Conservation (phyloP, 2,329 filamentous ascomycete species). For the Ambrosiella xylebori region DNA sequence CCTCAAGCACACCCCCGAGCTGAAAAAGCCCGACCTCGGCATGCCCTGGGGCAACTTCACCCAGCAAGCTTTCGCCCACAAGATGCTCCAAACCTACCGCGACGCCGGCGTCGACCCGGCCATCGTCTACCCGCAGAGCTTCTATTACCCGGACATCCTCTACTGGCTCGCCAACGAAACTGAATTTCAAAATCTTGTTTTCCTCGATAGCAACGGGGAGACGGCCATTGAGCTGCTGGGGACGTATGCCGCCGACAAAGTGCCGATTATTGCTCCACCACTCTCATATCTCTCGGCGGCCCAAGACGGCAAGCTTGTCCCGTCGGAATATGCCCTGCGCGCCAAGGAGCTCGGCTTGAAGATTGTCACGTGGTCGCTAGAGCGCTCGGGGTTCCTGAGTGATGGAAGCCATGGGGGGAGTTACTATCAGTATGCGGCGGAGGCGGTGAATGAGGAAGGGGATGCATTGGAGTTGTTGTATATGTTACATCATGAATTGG, state of each 20-base stretch:
- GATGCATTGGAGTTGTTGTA: constrained; percentile 51
- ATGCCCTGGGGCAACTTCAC: constrained; percentile 57
- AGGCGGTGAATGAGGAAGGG: constrained; percentile 42
- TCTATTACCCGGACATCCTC: constrained; percentile 44
- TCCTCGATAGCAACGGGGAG: constrained; percentile 46
- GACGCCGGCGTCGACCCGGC: constrained; percentile 32
- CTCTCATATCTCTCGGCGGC: constrained; percentile 43
- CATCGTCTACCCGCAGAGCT: constrained; percentile 47
- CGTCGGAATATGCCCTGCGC: constrained; percentile 42
- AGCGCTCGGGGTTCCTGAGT: constrained; percentile 44
- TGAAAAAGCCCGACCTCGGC: constrained; percentile 49
- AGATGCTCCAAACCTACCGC: constrained; percentile 45
- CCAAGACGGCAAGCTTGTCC: constrained; percentile 36
- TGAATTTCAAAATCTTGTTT: constrained; percentile 45
- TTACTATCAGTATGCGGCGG: constrained; percentile 39
- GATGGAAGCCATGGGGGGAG: constrained; percentile 31
- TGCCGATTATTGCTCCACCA: constrained; percentile 46
- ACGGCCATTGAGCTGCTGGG: constrained; percentile 39
- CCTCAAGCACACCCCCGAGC: constrained; percentile 47
- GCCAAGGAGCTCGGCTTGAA: constrained; percentile 45
- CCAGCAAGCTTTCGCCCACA: constrained; percentile 44
- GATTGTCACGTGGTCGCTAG: constrained; percentile 52
- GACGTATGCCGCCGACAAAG: constrained; percentile 36
- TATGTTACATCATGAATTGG: constrained; percentile 43
- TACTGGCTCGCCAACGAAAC: constrained; percentile 50